Base-by-base conservation (phyloP, 192 early-diverging fungal genomes). In the Gamsiella multidivaricata region DNA sequence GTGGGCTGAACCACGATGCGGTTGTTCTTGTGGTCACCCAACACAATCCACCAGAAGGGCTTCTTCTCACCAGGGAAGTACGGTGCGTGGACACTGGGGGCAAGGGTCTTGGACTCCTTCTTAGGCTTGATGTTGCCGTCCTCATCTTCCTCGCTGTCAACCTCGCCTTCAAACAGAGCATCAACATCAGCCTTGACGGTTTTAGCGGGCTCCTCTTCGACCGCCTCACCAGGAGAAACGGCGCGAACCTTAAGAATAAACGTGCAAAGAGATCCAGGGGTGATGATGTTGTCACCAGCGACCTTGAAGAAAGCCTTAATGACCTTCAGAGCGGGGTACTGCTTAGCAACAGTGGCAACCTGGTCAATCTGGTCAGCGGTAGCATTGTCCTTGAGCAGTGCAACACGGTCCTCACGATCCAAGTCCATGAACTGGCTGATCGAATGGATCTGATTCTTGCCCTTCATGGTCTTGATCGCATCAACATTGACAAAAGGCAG, bases 1-100 rank as follows among this genome's bases (percentile, higher is more conserved):
- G 87, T 81, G 9, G 90, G 91, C 11, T 88, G 81, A 51, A 92
- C 85, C 26, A 98, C 93, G 54, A 96, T 88, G 54, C 92, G 93
- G 70, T 94, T 91, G 41, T 89, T 89, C 78, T 91, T 91, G 71
- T 87, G 88, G 70, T 95, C 92, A 25, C 93, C 95, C 80, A 99
- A 85, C 52, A 94, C 87, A 32, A 98, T 85, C 93, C 93, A 97
- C 94, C 95, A 99, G 80, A 82, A 88, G 42, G 94, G 89, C 55
- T 88, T 91, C 84, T 94, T 93, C 68, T 88, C 87, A 20, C 65
- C 78, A 41, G 91, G 87, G 76, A 86, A 94, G 54, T 88, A 88
- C 9, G 93, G 93, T 9, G 88, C 84, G 65, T 93, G 91, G 3
- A 85, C 88, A 20, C 68, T 42, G 10, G 79, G 81, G 18, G 78